Base-by-base conservation (phyloP, 345 rosid genomes). In the Aurinia saxatilis region DNA sequence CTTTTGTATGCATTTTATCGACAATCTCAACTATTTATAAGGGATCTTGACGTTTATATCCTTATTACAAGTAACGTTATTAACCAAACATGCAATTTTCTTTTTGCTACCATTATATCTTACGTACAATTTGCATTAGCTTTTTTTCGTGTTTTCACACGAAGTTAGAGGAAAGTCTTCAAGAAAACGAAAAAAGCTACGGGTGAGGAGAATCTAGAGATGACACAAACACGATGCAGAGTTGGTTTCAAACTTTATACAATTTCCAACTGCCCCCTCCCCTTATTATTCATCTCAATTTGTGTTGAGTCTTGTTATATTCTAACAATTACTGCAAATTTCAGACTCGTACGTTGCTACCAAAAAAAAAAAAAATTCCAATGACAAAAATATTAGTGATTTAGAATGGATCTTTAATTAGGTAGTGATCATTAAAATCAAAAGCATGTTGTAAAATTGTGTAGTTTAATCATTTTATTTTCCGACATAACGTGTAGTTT, bases 11-110 rank as follows among this genome's bases (percentile, higher is more conserved):
- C 19, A 40, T 30, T n/a, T n/a, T n/a, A 29, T 17, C 9, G 63
- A 68, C 69, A 75, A 77, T 42, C 50, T 29, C 59, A 36, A 77
- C 70, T 68, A 73, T 51, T 73, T 68, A 15, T 44, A 62, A 46
- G 57, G 50, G 70, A 65, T 72, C 67, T 73, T 62, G 63, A 70
- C 57, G 47, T 63, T 47, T 47, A 25, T 46, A 41, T 7, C 44
- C 60, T 14, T 54, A n/a, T n/a, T n/a, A 6, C 15, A 14, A 21
- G 34, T 33, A 17, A 44, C 18, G 48, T 17, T 2, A 44, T 9
- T 17, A 21, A 21, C 25, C 25, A 21, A 21, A 21, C 25, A 1
- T 21, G 25, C 25, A 21, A 21, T 21, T 21, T n/a, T n/a, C n/a
- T n/a, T n/a, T n/a, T n/a, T n/a, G n/a, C n/a, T n/a, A 21, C 25